Evolutionary conservation across 179 eudicot genomes (phyloP).

Genomic region (Heliamphora pulchella): DNA sequence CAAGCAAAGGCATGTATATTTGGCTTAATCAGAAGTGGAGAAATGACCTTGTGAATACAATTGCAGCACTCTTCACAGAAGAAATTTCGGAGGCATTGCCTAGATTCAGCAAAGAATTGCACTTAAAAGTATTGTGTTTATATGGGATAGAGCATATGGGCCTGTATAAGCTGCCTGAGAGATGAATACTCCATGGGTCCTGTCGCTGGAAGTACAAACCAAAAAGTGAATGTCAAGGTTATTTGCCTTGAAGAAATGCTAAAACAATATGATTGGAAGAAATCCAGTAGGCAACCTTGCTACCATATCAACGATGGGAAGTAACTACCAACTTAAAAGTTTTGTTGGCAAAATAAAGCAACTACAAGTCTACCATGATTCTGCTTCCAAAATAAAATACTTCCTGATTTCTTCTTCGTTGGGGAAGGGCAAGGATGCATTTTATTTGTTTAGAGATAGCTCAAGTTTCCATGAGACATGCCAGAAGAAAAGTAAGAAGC

Average conservation of each 20-base stretch:
- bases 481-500: not conserved
- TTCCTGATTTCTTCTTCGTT: too few species aligned
- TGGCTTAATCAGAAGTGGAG: not conserved
- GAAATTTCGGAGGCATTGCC: slow-evolving; percentile 36
- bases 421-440: not conserved
- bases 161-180: slow-evolving; percentile 34
- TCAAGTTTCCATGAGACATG: not conserved
- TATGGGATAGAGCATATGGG: slow-evolving; percentile 33
- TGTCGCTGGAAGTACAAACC: slow-evolving; percentile 34
- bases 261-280: not conserved
- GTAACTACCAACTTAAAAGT: not conserved
- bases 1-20: not conserved
- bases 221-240: not conserved
- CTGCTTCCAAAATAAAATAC: not conserved
- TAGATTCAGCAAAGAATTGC: slow-evolving; percentile 43
- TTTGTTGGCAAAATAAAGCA: not conserved
- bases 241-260: not conserved
- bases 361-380: not conserved
- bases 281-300: not conserved
- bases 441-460: not conserved
- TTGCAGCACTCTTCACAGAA: slow-evolving; percentile 45
- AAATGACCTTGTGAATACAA: slow-evolving; percentile 52
- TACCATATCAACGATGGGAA: not conserved
- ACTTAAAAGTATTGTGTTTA: slow-evolving; percentile 32
- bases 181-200: slow-evolving; percentile 40